Evolutionary conservation across 257 asterid genomes (phyloP).

Genomic region (Jasminum sambac): DNA sequence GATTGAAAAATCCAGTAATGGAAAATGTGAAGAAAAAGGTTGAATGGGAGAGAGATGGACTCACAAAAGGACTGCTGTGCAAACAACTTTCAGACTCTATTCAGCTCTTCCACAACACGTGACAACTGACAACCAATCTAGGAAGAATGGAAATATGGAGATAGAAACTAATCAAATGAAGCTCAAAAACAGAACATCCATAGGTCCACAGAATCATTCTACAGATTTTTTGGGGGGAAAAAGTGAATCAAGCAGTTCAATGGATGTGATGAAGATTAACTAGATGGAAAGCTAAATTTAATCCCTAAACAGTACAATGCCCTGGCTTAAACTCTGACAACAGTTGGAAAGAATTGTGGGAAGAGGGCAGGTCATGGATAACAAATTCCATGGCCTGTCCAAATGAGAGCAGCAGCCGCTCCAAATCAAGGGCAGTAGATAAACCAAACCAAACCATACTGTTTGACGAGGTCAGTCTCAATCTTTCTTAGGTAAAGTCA

Average conservation of each 20-base stretch:
- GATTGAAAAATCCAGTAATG: not conserved
- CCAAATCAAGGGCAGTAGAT: not conserved
- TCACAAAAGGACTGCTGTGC: not conserved
- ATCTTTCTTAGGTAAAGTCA: not conserved
- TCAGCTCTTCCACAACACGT: not conserved
- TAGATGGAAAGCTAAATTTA: not conserved
- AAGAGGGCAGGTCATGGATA: not conserved
- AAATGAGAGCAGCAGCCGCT: not conserved
- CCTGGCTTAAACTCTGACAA: not conserved
- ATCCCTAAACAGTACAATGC: not conserved
- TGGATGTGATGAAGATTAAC: not conserved
- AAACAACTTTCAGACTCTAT: not conserved
- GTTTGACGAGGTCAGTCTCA: not conserved
- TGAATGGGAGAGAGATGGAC: not conserved
- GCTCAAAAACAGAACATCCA: not conserved
- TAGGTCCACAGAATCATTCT: not conserved
- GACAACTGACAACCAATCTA: conserved; percentile 2
- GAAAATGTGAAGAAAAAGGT: not conserved
- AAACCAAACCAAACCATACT: not conserved
- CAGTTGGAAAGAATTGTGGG: not conserved
- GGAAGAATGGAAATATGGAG: not conserved
- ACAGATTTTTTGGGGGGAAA: not conserved
- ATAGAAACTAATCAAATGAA: not conserved
- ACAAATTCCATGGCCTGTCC: not conserved
- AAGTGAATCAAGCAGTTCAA: not conserved